These are phyloP conservation scores for Triadica sebifera DNA, from an alignment of 345 rosid genomes.

Conservation along the genomic window DNA sequence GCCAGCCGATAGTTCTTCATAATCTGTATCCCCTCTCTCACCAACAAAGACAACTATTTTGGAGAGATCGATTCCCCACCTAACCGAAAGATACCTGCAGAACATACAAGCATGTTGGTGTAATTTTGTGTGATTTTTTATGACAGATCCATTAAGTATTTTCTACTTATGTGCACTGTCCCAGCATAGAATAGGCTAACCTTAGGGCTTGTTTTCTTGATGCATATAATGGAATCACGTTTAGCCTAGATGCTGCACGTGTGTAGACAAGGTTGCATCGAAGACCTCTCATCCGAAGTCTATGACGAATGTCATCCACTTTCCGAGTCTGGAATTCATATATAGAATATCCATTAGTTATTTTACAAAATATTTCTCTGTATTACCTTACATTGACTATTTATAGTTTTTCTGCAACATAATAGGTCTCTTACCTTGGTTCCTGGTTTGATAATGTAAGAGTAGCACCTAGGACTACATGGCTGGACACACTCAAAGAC, in stretches of 20 bases:
- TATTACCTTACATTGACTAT: not conserved
- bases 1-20: slow-evolving; percentile 63
- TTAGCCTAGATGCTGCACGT: slow-evolving; percentile 62
- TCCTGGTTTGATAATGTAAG: slow-evolving; percentile 63
- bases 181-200: slow-evolving; percentile 31
- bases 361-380: not conserved
- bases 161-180: not conserved
- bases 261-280: slow-evolving; percentile 69
- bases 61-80: slow-evolving; percentile 73
- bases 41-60: slow-evolving; percentile 65
- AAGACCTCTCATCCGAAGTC: slow-evolving; percentile 84
- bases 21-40: slow-evolving; percentile 81
- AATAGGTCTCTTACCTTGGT: slow-evolving; percentile 45
- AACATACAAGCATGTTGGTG: slow-evolving; percentile 9
- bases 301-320: slow-evolving; percentile 64
- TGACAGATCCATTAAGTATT: not conserved
- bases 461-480: slow-evolving; percentile 60
- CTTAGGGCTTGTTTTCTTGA: slow-evolving; percentile 82
- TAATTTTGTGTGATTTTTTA: not conserved
- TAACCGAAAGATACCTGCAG: slow-evolving; percentile 75
- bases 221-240: slow-evolving; percentile 72
- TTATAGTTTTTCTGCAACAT: not conserved
- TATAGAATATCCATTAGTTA: slow-evolving; percentile 17
- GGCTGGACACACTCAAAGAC: slow-evolving; percentile 42
- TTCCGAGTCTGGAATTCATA: slow-evolving; percentile 50